Evolutionary conservation across 148 eudicot species (phyloP), one percentile per base, ranked within the genome.

Genomic region (Silene latifolia): DNA sequence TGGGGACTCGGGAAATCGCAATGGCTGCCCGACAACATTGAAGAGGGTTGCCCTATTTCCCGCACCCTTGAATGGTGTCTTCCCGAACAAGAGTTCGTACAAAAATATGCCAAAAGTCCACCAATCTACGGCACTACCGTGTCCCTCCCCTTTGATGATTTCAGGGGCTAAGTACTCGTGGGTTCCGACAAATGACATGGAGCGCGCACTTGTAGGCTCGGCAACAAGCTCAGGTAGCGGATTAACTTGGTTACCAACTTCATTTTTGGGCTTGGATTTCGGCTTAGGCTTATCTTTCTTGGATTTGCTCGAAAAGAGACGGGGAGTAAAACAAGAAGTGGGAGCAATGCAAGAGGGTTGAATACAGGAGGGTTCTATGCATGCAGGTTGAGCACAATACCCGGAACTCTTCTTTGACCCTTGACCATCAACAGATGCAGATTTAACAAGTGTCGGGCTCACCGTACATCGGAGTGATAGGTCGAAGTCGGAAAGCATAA

Each of bases 401-500:
- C 62, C 80, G 5, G 88, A 69, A 42, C 85, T 83, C 76, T 77
- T 87, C 4, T 77, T 78, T 25, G 79, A 83, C 21, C 87, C 79
- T 35, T 83, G 86, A 0, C 79, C 72, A 44, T 78, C 86, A 8
- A 72, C 63, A 24, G 81, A 83, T 24, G 90, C 83, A 29, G 82
- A 35, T 80, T 79, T 86, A 46, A 88, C 82, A 12, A 90, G 80
- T 58, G 92, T 88, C 11, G 91, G 88, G 74, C 87, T 88, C 15
- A 90, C 89, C 8, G 79, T 39, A 75, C 94, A 88, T n/a, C 91
- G 90, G 24, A 89, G 91, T 10, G 91, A 88, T 69, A 88, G 88
- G 54, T 90, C 94, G 71, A 89, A 89, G 74, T 90, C 94, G 11
- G 91, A 86, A 20, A 90, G 89, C 94, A 90, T 90, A 69, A 90